Conservation (phyloP, 2,329 filamentous ascomycete genomes). For the Knufia fluminis region DNA sequence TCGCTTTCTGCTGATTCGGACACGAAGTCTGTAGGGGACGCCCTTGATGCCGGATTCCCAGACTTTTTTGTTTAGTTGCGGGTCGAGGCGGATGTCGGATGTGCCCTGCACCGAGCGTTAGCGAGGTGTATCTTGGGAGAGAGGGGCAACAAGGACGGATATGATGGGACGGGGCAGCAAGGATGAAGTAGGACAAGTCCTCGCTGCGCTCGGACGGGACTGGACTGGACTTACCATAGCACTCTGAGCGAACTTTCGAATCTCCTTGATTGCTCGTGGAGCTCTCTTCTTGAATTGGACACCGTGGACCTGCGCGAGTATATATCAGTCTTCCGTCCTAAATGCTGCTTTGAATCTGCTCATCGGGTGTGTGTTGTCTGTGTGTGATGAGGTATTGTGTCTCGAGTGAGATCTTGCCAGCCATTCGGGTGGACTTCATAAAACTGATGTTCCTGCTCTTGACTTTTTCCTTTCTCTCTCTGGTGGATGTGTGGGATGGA, state of each 20-base stretch:
- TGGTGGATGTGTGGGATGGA: neutral
- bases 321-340: constrained; percentile 62
- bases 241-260: constrained; percentile 83
- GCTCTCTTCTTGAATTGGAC: constrained; percentile 99
- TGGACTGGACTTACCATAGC: constrained; percentile 71
- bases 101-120: constrained; percentile 60
- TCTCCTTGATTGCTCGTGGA: constrained; percentile 98
- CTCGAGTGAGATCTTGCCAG: constrained; percentile 17
- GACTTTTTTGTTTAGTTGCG: constrained; percentile 99
- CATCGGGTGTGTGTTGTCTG: constrained; percentile 10
- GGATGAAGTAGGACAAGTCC: too few species aligned
- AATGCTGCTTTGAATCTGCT: constrained; percentile 24
- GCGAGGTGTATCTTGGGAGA: neutral
- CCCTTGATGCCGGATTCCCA: constrained; percentile 99
- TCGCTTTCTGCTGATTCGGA: constrained; percentile 98
- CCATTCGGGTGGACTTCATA: constrained; percentile 59
- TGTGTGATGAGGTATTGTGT: constrained; percentile 19
- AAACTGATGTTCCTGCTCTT: constrained; percentile 47
- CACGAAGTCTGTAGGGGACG: constrained; percentile 90
- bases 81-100: constrained; percentile 93
- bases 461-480: constrained; percentile 16
- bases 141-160: neutral
- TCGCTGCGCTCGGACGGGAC: constrained; percentile 5
- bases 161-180: constrained; percentile 3
- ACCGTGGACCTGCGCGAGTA: constrained; percentile 70